These are phyloP conservation scores for Neltuma alba DNA, from an alignment of 306 rosid species.

Conservation along the genomic window DNA sequence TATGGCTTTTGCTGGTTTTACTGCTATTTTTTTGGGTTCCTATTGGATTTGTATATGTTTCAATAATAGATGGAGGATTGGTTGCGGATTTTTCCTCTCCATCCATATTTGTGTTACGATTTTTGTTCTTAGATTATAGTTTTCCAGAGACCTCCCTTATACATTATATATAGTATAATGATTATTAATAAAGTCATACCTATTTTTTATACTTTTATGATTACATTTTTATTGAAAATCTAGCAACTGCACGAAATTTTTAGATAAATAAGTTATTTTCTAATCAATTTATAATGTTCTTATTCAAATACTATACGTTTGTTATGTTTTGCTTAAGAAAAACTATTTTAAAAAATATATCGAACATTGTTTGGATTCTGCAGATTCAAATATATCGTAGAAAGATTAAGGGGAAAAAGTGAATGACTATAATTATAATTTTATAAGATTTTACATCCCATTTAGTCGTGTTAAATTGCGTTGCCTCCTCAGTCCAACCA, in stretches of 20 bases:
- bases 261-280: not conserved
- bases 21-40: constrained; percentile 21
- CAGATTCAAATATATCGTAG: not conserved
- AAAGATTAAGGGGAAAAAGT: not conserved
- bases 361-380: not conserved
- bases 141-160: constrained; percentile 20
- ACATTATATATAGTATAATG: constrained; percentile 3
- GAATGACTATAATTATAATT: not conserved
- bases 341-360: not conserved
- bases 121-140: constrained; percentile 31
- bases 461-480: not conserved
- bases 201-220: not conserved
- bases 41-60: constrained; percentile 22
- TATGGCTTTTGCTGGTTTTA: not conserved
- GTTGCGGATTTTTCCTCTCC: constrained; percentile 33
- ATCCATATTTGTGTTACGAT: constrained; percentile 12
- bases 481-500: too few relatives aligned
- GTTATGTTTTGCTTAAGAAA: not conserved
- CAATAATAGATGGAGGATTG: constrained; percentile 36
- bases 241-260: not conserved
- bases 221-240: not conserved
- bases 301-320: not conserved
- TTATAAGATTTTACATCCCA: not conserved
- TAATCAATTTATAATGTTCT: not conserved
- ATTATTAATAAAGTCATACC: not conserved